Evolutionary conservation across 2,329 filamentous ascomycete genomes (phyloP).

Genomic region (Aspergillus spinulosporus): DNA sequence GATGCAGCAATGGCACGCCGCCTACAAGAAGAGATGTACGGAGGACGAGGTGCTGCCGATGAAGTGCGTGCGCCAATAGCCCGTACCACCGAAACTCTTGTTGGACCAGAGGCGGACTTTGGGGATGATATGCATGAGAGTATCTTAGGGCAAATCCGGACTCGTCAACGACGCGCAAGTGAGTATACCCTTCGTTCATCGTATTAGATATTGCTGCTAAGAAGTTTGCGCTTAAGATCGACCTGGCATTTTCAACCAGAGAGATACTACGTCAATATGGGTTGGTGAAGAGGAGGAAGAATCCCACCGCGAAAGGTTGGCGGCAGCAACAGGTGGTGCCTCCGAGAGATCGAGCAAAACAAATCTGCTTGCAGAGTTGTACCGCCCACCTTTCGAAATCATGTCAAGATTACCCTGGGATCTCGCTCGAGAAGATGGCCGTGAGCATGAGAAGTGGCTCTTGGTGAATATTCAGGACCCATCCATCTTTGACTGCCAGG

Average conservation of each 20-base stretch:
- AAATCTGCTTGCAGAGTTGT: conserved; percentile 82
- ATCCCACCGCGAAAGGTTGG: conserved; percentile 54
- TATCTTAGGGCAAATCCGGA: conserved; percentile 65
- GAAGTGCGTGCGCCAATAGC: conserved; percentile 86
- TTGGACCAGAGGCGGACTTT: conserved; percentile 65
- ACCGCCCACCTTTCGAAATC: conserved; percentile 86
- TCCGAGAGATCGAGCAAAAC: conserved; percentile 69
- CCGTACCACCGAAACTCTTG: conserved; percentile 84
- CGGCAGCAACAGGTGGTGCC: conserved; percentile 63
- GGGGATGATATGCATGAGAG: conserved; percentile 60
- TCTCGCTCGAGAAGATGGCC: conserved; percentile 78
- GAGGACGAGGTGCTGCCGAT: conserved; percentile 53
- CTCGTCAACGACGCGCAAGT: conserved; percentile 42
- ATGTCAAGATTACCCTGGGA: conserved; percentile 80
- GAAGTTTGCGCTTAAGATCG: conserved; percentile 36
- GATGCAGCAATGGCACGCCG: conserved; percentile 91
- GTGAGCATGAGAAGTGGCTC: conserved; percentile 88
- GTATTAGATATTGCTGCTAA: conserved; percentile 10
- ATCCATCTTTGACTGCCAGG: conserved; percentile 90
- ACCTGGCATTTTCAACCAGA: conserved; percentile 70
- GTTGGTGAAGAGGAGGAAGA: conserved; percentile 52
- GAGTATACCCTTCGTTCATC: conserved; percentile 9
- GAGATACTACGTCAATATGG: conserved; percentile 59
- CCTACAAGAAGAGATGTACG: conserved; percentile 89
- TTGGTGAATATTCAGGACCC: conserved; percentile 94